Conservation (phyloP, 257 asterid species). For the Ligustrum vulgare region DNA sequence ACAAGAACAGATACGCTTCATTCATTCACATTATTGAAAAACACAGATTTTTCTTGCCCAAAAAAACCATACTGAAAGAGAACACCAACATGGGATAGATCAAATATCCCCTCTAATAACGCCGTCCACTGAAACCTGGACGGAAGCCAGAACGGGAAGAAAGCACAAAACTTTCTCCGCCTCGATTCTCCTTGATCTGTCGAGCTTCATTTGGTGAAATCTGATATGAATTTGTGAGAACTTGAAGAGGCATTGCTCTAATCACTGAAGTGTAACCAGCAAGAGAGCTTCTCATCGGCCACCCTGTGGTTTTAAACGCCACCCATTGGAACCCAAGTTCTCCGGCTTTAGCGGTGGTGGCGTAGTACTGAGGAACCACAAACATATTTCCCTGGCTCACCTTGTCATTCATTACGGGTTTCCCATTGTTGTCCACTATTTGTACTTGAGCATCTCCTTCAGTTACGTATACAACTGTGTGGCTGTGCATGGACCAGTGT, state of each 20-base stretch:
- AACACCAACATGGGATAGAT: not conserved
- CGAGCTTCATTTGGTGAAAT: slow-evolving; percentile 58
- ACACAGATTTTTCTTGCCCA: slow-evolving; percentile 16
- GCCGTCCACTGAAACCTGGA: slow-evolving; percentile 12
- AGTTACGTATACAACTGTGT: slow-evolving; percentile 55
- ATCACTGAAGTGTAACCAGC: slow-evolving; percentile 75
- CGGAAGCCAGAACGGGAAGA: slow-evolving; percentile 31
- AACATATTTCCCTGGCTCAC: slow-evolving; percentile 63
- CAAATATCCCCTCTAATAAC: slow-evolving; percentile 9
- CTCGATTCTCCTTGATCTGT: slow-evolving; percentile 54
- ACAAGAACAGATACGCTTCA: not conserved
- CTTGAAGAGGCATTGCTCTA: slow-evolving; percentile 65
- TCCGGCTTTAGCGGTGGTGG: slow-evolving; percentile 47
- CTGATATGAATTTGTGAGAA: slow-evolving; percentile 49
- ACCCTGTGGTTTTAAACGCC: slow-evolving; percentile 56
- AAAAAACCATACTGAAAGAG: not conserved
- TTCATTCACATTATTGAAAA: slow-evolving; percentile 22
- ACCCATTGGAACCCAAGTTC: slow-evolving; percentile 57
- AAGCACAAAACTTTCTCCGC: slow-evolving; percentile 51
- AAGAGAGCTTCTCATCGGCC: slow-evolving; percentile 46
- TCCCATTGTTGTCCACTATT: slow-evolving; percentile 47
- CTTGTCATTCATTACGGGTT: slow-evolving; percentile 53
- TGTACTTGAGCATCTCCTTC: slow-evolving; percentile 64
- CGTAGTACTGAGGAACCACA: slow-evolving; percentile 68
- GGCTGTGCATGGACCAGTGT: slow-evolving; percentile 53